Conservation (phyloP, 495 filamentous ascomycete species). For the Neurospora terricola region DNA sequence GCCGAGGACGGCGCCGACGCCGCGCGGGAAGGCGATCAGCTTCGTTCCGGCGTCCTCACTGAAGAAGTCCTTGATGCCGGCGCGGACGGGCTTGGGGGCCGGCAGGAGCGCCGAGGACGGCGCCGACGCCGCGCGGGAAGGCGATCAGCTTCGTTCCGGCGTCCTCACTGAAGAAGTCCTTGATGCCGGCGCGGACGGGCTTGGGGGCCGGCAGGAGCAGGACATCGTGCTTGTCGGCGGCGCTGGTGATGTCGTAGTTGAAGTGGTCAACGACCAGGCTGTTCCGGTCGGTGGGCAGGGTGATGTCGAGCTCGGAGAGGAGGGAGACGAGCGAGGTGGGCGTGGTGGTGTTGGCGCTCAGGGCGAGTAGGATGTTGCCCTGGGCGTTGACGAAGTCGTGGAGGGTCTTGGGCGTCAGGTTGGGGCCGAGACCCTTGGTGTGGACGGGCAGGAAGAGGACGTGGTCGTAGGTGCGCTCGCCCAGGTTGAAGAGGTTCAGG, state of each 20-base stretch:
- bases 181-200: slow-evolving; percentile 54
- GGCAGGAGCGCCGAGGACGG: slow-evolving; percentile 63
- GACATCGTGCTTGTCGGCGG: slow-evolving; percentile 79
- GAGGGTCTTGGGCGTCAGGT: slow-evolving; percentile 74
- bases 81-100: slow-evolving; percentile 47
- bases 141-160: slow-evolving; percentile 51
- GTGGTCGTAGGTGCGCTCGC: slow-evolving; percentile 85
- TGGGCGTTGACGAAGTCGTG: slow-evolving; percentile 84
- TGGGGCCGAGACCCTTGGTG: slow-evolving; percentile 83
- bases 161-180: slow-evolving; percentile 66
- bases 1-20: slow-evolving; percentile 72
- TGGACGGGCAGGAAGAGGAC: slow-evolving; percentile 77
- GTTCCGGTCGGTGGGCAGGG: slow-evolving; percentile 73
- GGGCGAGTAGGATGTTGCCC: slow-evolving; percentile 86
- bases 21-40: slow-evolving; percentile 68
- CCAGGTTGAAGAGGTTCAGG: slow-evolving; percentile 74
- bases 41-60: slow-evolving; percentile 42
- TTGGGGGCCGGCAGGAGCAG: slow-evolving; percentile 61
- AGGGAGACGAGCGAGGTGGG: slow-evolving; percentile 74
- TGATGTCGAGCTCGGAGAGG: slow-evolving; percentile 83
- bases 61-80: slow-evolving; percentile 74
- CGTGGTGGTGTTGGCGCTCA: slow-evolving; percentile 62
- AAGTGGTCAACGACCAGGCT: slow-evolving; percentile 88
- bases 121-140: slow-evolving; percentile 69
- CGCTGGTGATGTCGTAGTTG: slow-evolving; percentile 71